Percentiles rank a stretch among this genome's conserved stretches.
Conservation (phyloP, 371 early-diverging fungal genomes). For the Mortierella sp. region DNA sequence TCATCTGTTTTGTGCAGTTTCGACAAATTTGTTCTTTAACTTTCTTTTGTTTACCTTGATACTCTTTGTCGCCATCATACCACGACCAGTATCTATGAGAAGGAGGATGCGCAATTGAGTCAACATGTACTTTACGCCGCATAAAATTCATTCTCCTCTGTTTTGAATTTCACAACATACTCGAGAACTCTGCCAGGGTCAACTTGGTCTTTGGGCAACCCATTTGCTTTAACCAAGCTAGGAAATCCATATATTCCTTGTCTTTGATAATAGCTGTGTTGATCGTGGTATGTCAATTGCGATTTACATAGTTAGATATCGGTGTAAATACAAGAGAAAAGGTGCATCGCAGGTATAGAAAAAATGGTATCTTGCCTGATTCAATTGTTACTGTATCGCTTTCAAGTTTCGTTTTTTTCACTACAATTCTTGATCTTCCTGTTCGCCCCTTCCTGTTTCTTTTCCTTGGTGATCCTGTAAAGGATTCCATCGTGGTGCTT, state of each 20-base stretch:
- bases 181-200: slow-evolving; percentile 67
- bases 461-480: background rate
- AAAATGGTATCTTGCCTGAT: slow-evolving; percentile 24
- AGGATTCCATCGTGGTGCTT: slow-evolving; percentile 2
- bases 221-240: slow-evolving; percentile 63
- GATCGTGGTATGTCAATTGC: background rate
- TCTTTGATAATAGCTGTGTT: slow-evolving; percentile 60
- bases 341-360: background rate
- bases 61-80: slow-evolving; percentile 74
- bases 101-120: slow-evolving; percentile 10
- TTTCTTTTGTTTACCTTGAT: slow-evolving; percentile 58
- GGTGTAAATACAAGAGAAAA: background rate
- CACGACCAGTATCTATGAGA: slow-evolving; percentile 69
- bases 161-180: slow-evolving; percentile 38
- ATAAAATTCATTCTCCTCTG: background rate
- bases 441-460: slow-evolving; percentile 39
- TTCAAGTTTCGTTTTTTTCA: slow-evolving; percentile 9
- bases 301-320: background rate
- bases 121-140: background rate
- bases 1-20: slow-evolving; percentile 10
- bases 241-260: slow-evolving; percentile 61
- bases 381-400: slow-evolving; percentile 19
- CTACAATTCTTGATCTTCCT: slow-evolving; percentile 18
- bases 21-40: slow-evolving; percentile 2
- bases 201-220: slow-evolving; percentile 69